Evolutionary conservation across 345 rosid species (phyloP).

Genomic region (Dipteronia sinensis): DNA sequence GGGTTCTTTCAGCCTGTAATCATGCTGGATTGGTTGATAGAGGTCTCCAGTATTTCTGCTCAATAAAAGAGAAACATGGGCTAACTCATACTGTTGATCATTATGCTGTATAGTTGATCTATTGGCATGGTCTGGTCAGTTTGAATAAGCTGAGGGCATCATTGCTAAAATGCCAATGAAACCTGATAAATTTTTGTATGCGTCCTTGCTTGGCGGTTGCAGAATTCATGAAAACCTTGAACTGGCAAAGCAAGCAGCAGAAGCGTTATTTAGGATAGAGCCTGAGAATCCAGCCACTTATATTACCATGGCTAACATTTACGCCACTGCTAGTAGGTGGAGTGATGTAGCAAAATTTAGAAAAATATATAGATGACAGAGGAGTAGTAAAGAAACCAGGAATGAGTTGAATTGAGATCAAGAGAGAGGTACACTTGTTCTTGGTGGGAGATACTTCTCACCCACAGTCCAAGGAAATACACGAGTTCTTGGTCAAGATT

Average conservation of each 20-base stretch:
- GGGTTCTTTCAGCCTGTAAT: conserved; percentile 80
- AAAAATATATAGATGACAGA: conserved; percentile 52
- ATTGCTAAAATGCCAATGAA: conserved; percentile 68
- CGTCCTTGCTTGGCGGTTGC: conserved; percentile 87
- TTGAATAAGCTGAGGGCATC: conserved; percentile 55
- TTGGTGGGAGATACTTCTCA: conserved; percentile 73
- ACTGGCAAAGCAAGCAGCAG: conserved; percentile 72
- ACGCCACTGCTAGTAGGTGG: conserved; percentile 77
- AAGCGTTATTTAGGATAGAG: conserved; percentile 74
- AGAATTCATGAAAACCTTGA: conserved; percentile 71
- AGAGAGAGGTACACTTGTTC: conserved; percentile 66
- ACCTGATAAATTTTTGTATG: conserved; percentile 86
- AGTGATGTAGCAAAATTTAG: conserved; percentile 67
- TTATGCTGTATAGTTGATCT: conserved; percentile 83
- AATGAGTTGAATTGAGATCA: conserved; percentile 77
- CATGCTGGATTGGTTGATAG: conserved; percentile 84
- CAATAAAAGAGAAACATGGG: conserved; percentile 59
- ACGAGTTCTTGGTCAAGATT: conserved; percentile 52
- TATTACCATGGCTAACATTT: conserved; percentile 85
- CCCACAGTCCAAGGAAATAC: conserved; percentile 61
- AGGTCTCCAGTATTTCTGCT: conserved; percentile 69
- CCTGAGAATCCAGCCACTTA: conserved; percentile 90
- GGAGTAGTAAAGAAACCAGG: conserved; percentile 79
- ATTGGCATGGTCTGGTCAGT: conserved; percentile 70
- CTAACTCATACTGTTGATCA: conserved; percentile 74